Conservation (phyloP, 2,329 filamentous ascomycete genomes). For the Proliferodiscus dingleyae region DNA sequence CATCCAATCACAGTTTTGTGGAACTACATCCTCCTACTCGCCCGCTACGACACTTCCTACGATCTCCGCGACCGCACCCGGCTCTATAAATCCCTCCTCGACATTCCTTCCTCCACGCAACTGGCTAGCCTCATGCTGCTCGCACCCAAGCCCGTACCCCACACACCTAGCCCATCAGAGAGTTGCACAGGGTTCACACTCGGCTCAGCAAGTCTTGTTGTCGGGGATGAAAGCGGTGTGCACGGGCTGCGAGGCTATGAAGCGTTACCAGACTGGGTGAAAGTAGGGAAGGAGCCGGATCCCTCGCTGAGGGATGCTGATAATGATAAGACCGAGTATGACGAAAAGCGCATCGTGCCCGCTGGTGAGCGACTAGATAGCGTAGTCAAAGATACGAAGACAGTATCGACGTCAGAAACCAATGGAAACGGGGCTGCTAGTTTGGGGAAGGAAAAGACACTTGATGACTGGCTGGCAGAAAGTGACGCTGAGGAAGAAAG, state of each 20-base stretch:
- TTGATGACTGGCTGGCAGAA: slow-evolving; percentile 85
- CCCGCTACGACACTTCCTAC: slow-evolving; percentile 90
- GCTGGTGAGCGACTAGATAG: slow-evolving; percentile 62
- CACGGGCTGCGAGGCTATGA: slow-evolving; percentile 77
- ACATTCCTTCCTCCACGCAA: slow-evolving; percentile 68
- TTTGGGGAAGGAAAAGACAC: slow-evolving; percentile 57
- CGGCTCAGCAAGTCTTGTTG: slow-evolving; percentile 79
- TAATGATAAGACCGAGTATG: slow-evolving; percentile 34
- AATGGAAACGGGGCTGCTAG: slow-evolving; percentile 40
- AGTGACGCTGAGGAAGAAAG: slow-evolving; percentile 45
- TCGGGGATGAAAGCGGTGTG: slow-evolving; percentile 69
- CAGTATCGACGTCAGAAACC: slow-evolving; percentile 35
- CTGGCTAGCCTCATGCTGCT: slow-evolving; percentile 86
- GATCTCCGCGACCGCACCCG: slow-evolving; percentile 88
- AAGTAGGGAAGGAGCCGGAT: slow-evolving; percentile 74
- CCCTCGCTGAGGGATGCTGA: slow-evolving; percentile 62
- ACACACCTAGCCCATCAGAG: slow-evolving; percentile 85
- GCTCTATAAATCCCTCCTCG: slow-evolving; percentile 79
- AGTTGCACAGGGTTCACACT: slow-evolving; percentile 71
- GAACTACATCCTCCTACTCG: slow-evolving; percentile 78
- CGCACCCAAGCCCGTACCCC: slow-evolving; percentile 89
- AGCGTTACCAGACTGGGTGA: slow-evolving; percentile 78
- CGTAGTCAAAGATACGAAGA: slow-evolving; percentile 38
- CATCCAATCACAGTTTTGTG: slow-evolving; percentile 76
- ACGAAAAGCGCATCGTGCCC: slow-evolving; percentile 42